Evolutionary conservation across 164 flowering plant species (phyloP).

Genomic region (Vitis labrusca): DNA sequence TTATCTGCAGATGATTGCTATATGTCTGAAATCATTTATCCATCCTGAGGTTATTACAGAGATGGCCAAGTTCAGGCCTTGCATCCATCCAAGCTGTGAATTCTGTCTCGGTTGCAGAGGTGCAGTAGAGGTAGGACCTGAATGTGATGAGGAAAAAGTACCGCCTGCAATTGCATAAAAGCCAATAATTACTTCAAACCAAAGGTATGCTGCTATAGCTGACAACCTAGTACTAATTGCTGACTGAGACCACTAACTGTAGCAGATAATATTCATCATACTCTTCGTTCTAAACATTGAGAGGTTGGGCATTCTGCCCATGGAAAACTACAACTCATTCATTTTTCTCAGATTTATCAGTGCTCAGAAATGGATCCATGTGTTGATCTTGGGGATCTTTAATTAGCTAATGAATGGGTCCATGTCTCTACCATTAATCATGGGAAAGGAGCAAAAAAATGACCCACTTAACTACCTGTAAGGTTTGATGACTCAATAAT

Average conservation of each 20-base stretch:
- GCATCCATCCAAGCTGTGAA: constrained; percentile 79
- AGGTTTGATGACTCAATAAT: constrained; percentile 1
- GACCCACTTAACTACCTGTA: not conserved
- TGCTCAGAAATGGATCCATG: no score
- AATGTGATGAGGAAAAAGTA: constrained; percentile 85
- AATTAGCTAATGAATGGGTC: no score
- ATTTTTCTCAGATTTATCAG: no score
- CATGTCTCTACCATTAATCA: no score
- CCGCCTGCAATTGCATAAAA: constrained; percentile 58
- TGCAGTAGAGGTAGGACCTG: constrained; percentile 78
- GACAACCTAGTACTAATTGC: no score
- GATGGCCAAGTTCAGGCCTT: constrained; percentile 91
- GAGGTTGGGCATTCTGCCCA: no score
- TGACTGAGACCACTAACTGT: no score
- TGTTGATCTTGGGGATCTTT: no score
- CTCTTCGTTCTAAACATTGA: no score
- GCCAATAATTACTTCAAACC: not conserved
- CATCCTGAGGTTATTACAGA: constrained; percentile 74
- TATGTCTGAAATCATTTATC: constrained; percentile 38
- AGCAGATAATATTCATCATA: no score
- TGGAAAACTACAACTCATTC: no score
- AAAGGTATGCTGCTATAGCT: no score
- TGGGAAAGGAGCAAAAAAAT: not conserved
- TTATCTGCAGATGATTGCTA: not conserved
- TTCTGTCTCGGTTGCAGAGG: constrained; percentile 44